These are phyloP conservation scores for Colletotrichum truncatum DNA, from an alignment of 2,329 filamentous ascomycete genomes.

Conservation along the genomic window DNA sequence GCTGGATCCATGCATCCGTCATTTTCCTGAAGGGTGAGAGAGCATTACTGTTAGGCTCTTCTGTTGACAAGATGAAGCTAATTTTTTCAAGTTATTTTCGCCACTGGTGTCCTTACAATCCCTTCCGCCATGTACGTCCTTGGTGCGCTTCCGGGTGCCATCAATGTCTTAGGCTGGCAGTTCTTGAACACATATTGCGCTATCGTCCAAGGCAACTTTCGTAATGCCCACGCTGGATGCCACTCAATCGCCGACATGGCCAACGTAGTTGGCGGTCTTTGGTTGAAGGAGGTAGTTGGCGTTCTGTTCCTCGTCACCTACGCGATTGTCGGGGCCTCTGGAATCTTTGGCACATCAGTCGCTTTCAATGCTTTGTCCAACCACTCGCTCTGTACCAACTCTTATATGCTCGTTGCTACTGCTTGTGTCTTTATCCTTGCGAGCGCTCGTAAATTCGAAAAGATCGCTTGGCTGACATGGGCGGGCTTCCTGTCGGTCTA, in stretches of 20 bases:
- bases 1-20: slow-evolving; percentile 56
- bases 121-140: slow-evolving; percentile 52
- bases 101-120: slow-evolving; percentile 52
- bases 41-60: neutral
- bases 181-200: slow-evolving; percentile 50
- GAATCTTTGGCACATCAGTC: slow-evolving; percentile 67
- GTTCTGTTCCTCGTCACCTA: slow-evolving; percentile 66
- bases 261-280: slow-evolving; percentile 59
- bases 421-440: slow-evolving; percentile 58
- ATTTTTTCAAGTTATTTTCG: slow-evolving; percentile 46
- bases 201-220: slow-evolving; percentile 49
- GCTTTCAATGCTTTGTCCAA: slow-evolving; percentile 67
- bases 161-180: slow-evolving; percentile 53
- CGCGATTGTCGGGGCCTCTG: slow-evolving; percentile 63
- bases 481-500: slow-evolving; percentile 67
- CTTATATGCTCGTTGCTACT: slow-evolving; percentile 63
- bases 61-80: neutral
- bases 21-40: slow-evolving; percentile 54
- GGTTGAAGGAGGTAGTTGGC: slow-evolving; percentile 62
- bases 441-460: slow-evolving; percentile 65
- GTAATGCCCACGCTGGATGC: slow-evolving; percentile 47
- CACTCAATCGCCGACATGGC: slow-evolving; percentile 64
- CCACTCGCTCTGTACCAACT: slow-evolving; percentile 68
- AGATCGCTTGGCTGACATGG: slow-evolving; percentile 71
- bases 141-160: slow-evolving; percentile 51